phyloP scores from a whole-genome alignment of 345 rosid species.

The Excoecaria agallocha region DNA sequence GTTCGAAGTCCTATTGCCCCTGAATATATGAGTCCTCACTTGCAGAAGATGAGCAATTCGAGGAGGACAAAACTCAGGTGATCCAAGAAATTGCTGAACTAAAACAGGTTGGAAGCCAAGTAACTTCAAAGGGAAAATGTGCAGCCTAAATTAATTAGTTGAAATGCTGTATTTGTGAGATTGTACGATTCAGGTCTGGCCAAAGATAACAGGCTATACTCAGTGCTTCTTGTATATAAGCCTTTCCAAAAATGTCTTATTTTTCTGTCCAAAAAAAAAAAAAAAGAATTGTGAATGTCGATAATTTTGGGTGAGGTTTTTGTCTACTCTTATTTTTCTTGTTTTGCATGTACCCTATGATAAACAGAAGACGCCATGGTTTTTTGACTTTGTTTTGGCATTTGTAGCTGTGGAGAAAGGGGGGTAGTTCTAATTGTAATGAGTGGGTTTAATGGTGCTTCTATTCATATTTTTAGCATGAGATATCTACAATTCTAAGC shows the following conservation, averaged over 20 bases:
- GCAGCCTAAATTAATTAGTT: background rate
- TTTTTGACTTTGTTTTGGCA: too few species aligned
- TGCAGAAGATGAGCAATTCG: conserved; percentile 93
- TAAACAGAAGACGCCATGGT: too few species aligned
- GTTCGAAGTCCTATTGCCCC: background rate
- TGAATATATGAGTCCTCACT: background rate
- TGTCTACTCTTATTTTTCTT: too few species aligned
- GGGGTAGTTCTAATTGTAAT: too few species aligned
- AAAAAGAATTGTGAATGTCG: too few species aligned
- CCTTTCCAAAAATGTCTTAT: background rate
- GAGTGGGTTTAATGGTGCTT: too few species aligned
- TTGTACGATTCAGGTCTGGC: background rate
- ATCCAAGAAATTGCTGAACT: conserved; percentile 65
- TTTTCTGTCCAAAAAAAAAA: too few species aligned
- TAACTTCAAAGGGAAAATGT: background rate
- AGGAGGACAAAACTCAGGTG: conserved; percentile 89
- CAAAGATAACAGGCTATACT: background rate
- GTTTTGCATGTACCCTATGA: too few species aligned
- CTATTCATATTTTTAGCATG: too few species aligned
- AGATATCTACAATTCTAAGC: too few species aligned
- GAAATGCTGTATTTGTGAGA: background rate
- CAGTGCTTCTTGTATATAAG: conserved; percentile 1
- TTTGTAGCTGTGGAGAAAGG: too few species aligned
- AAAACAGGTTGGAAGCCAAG: background rate
- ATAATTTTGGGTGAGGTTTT: too few species aligned